Evolutionary conservation across 306 rosid species (phyloP).

Genomic region (Citrullus colocynthis): DNA sequence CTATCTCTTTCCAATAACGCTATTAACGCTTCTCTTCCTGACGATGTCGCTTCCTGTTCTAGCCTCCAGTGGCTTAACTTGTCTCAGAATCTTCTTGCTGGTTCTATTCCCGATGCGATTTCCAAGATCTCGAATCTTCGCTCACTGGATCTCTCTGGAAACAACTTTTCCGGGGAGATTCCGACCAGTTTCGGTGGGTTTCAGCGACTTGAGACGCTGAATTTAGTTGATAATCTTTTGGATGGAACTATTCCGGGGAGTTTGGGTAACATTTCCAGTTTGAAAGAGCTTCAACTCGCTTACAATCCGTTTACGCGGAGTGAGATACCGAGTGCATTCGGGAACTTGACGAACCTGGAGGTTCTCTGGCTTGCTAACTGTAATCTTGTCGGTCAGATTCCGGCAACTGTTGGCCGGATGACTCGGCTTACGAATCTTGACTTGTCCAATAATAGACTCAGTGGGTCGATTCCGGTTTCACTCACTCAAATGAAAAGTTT

Average conservation of each 20-base stretch:
- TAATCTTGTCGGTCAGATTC: conserved; percentile 43
- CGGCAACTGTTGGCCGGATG: conserved; percentile 24
- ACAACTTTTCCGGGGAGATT: conserved; percentile 52
- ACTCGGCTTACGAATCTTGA: conserved; percentile 36
- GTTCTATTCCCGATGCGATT: conserved; percentile 30
- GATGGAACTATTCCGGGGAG: conserved; percentile 33
- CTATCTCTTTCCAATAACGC: conserved; percentile 28
- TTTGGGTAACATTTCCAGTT: conserved; percentile 34
- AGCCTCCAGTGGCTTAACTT: conserved; percentile 33
- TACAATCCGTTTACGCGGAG: conserved; percentile 30
- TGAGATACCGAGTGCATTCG: conserved; percentile 36
- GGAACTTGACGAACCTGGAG: conserved; percentile 41
- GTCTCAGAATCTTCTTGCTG: conserved; percentile 36
- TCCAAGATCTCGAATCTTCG: conserved; percentile 27
- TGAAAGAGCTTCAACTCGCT: conserved; percentile 36
- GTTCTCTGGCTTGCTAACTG: conserved; percentile 31
- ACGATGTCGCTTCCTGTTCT: conserved; percentile 20
- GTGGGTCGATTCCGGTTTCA: conserved; percentile 34
- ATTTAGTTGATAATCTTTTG: conserved; percentile 27
- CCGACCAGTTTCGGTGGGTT: conserved; percentile 34
- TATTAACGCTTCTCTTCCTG: conserved; percentile 24
- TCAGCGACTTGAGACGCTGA: conserved; percentile 23
- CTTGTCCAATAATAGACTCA: conserved; percentile 35
- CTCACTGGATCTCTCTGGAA: conserved; percentile 35
- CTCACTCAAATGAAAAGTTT: conserved; percentile 25